Evolutionary conservation across 208 protist species (phyloP).

Genomic region (Trypanosoma melophagium): DNA sequence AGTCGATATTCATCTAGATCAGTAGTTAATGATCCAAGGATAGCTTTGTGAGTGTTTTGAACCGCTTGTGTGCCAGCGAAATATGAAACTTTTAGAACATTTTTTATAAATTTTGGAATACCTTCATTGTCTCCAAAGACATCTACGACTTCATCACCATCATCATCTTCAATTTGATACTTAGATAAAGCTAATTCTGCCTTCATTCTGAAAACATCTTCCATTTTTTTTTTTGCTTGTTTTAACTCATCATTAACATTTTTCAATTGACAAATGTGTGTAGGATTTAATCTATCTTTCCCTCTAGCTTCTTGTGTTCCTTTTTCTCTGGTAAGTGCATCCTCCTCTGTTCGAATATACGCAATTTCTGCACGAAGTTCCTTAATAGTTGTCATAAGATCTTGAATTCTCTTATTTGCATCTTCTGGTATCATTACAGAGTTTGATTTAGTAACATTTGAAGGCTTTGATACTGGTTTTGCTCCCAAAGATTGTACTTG

Average conservation of each 20-base stretch:
- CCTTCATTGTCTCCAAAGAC: slow-evolving; percentile 30
- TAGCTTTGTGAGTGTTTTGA: slow-evolving; percentile 27
- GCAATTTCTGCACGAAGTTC: slow-evolving; percentile 27
- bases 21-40: slow-evolving; percentile 30
- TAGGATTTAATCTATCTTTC: slow-evolving; percentile 21
- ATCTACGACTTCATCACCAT: slow-evolving; percentile 23
- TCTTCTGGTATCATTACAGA: slow-evolving; percentile 24
- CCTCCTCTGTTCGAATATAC: slow-evolving; percentile 26
- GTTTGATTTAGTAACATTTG: slow-evolving; percentile 10
- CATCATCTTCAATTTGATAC: slow-evolving; percentile 31
- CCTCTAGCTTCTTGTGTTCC: slow-evolving; percentile 11
- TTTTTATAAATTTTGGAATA: slow-evolving; percentile 27
- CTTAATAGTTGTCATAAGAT: slow-evolving; percentile 24
- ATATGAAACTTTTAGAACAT: slow-evolving; percentile 25
- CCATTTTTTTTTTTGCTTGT: slow-evolving; percentile 21
- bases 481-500: slow-evolving; percentile 22
- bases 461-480: slow-evolving; percentile 10
- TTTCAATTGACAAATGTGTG: slow-evolving; percentile 26
- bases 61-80: slow-evolving; percentile 25
- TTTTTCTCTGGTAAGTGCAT: slow-evolving; percentile 23
- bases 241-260: slow-evolving; percentile 24
- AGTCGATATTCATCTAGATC: slow-evolving; percentile 35
- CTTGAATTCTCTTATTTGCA: slow-evolving; percentile 29
- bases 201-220: slow-evolving; percentile 29
- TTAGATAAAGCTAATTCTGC: slow-evolving; percentile 20